Evolutionary conservation across 495 filamentous ascomycete genomes (phyloP).

Genomic region (Trichoderma parareesei): DNA sequence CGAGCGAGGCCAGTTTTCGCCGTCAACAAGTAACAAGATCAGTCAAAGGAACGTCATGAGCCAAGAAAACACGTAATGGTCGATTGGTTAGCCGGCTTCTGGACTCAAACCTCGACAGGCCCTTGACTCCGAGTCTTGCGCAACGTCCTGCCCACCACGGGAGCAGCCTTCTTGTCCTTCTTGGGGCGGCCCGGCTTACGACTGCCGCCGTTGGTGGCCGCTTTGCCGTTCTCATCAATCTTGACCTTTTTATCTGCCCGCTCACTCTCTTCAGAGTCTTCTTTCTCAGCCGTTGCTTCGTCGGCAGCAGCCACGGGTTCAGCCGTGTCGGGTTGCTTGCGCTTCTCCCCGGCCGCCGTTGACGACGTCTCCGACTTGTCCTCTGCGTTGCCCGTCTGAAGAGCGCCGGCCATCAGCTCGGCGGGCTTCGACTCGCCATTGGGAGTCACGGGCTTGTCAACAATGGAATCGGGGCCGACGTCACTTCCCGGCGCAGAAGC

Average conservation of each 20-base stretch:
- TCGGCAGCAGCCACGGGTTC: slow-evolving; percentile 12
- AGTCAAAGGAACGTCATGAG: not conserved
- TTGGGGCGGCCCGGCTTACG: slow-evolving; percentile 29
- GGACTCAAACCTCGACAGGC: slow-evolving; percentile 10
- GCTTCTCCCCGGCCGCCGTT: not conserved
- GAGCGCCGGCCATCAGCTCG: slow-evolving; percentile 17
- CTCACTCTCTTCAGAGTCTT: slow-evolving; percentile 15
- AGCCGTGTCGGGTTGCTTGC: not conserved
- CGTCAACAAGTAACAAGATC: not conserved
- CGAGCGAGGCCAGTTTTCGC: not conserved
- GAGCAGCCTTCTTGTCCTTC: slow-evolving; percentile 28
- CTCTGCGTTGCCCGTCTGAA: slow-evolving; percentile 7
- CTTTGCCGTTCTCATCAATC: slow-evolving; percentile 21
- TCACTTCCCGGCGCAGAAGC: not conserved
- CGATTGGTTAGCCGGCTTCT: not conserved
- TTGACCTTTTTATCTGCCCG: slow-evolving; percentile 30
- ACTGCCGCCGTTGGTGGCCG: slow-evolving; percentile 7
- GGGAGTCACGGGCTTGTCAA: slow-evolving; percentile 4
- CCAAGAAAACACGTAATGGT: not conserved
- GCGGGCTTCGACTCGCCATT: slow-evolving; percentile 12
- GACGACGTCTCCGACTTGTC: not conserved
- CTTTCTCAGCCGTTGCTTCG: slow-evolving; percentile 18
- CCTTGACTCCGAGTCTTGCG: slow-evolving; percentile 41
- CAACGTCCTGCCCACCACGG: slow-evolving; percentile 28
- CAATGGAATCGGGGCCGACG: slow-evolving; percentile 9